These are phyloP conservation scores for Ogataea salicorniae DNA, from an alignment of 805 yeast genomes.

Conservation along the genomic window DNA sequence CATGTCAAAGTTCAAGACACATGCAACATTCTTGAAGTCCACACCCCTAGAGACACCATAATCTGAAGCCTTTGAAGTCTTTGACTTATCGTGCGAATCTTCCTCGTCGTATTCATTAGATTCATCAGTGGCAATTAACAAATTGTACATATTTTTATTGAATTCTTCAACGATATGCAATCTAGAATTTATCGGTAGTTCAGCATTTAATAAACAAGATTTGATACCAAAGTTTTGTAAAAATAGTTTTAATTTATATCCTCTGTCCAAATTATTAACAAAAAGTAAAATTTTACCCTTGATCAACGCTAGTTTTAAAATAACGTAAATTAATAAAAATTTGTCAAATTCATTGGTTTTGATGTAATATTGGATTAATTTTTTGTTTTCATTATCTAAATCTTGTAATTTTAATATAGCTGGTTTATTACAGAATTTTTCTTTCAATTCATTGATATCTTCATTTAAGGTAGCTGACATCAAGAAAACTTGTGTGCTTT, in stretches of 20 bases:
- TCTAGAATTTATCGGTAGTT: conserved; percentile 87
- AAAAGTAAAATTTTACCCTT: conserved; percentile 88
- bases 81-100: conserved; percentile 21
- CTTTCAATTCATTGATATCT: conserved; percentile 73
- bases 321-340: conserved; percentile 83
- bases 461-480: conserved; percentile 96
- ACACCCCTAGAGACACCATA: conserved; percentile 96
- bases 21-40: conserved; percentile 92
- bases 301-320: conserved; percentile 79
- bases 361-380: conserved; percentile 80
- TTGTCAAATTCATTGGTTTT: conserved; percentile 87
- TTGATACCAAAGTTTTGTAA: conserved; percentile 92
- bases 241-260: conserved; percentile 85
- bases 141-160: conserved; percentile 79
- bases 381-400: conserved; percentile 45
- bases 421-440: conserved; percentile 74
- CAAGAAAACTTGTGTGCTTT: conserved; percentile 77
- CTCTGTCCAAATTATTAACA: conserved; percentile 93
- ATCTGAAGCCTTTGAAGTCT: conserved; percentile 42
- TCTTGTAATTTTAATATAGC: conserved; percentile 79
- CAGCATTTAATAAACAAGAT: conserved; percentile 84
- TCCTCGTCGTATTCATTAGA: conserved; percentile 52
- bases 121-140: conserved; percentile 94
- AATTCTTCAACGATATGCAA: conserved; percentile 93
- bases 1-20: conserved; percentile 91